phyloP scores from a whole-genome alignment of 352 stramenopile species.

The Phytopythium helicoides region DNA sequence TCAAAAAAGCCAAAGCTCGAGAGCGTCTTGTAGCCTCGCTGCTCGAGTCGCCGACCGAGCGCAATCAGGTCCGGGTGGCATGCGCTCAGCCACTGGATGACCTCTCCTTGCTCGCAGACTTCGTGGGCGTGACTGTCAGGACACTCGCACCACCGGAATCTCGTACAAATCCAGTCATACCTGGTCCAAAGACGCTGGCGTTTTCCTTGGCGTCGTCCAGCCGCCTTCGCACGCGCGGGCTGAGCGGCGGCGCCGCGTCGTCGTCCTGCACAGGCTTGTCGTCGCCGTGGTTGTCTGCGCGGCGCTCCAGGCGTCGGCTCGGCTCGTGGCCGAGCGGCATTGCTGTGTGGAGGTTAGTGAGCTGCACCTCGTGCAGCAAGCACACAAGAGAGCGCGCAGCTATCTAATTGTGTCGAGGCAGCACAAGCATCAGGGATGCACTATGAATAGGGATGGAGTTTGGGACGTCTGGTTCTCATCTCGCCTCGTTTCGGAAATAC shows the following conservation, averaged over 20 bases:
- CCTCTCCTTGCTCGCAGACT: slow-evolving; percentile 79
- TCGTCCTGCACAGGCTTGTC: slow-evolving; percentile 17
- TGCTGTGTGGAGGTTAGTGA: too few relatives aligned
- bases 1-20: slow-evolving; percentile 83
- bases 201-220: slow-evolving; percentile 79
- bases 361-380: too few relatives aligned
- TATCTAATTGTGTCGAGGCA: too few relatives aligned
- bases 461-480: too few relatives aligned
- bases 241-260: slow-evolving; percentile 27
- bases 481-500: too few relatives aligned
- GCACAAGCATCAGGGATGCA: too few relatives aligned
- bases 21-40: slow-evolving; percentile 63
- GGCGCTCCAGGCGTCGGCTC: slow-evolving; percentile 3
- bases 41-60: slow-evolving; percentile 59
- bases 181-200: slow-evolving; percentile 64
- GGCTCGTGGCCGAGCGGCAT: slow-evolving; percentile 1
- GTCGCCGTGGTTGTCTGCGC: slow-evolving; percentile 12
- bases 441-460: too few relatives aligned
- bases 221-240: slow-evolving; percentile 61
- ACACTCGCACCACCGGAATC: background rate
- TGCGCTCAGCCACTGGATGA: slow-evolving; percentile 85
- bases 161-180: slow-evolving; percentile 16
- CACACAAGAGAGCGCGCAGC: too few relatives aligned
- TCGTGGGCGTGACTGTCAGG: background rate
- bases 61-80: slow-evolving; percentile 60